These are phyloP conservation scores for Zelonia costaricensis DNA, from an alignment of 208 protist species.

Conservation along the genomic window DNA sequence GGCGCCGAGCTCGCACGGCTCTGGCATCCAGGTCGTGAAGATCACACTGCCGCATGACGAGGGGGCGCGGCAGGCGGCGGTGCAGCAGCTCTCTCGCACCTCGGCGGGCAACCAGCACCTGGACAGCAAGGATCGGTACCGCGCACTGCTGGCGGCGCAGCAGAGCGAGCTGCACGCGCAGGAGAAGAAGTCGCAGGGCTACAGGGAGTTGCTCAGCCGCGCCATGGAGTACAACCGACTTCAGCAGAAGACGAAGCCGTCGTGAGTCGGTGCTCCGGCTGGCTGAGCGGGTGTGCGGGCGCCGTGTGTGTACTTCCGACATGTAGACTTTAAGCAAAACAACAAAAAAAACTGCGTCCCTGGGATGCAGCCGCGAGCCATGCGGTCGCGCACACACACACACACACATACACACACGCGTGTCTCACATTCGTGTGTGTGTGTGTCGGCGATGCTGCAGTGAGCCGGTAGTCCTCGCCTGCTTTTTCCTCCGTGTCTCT, in stretches of 20 bases:
- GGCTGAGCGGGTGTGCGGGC: too few species aligned
- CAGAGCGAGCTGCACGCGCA: constrained; percentile 39
- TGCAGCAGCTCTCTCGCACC: constrained; percentile 60
- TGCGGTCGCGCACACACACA: background rate
- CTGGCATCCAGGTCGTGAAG: constrained; percentile 63
- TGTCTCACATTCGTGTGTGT: too few species aligned
- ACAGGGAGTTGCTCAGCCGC: constrained; percentile 55
- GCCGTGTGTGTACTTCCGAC: too few species aligned
- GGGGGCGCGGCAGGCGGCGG: constrained; percentile 58
- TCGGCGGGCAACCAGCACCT: constrained; percentile 46
- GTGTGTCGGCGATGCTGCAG: too few species aligned
- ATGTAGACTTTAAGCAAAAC: too few species aligned
- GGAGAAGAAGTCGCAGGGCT: constrained; percentile 43
- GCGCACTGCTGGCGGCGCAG: constrained; percentile 46
- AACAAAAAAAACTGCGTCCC: too few species aligned
- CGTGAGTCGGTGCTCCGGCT: background rate
- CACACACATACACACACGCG: background rate
- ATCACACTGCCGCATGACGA: constrained; percentile 58
- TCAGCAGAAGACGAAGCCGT: background rate
- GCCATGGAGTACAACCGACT: constrained; percentile 58
- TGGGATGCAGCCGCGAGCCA: too few species aligned
- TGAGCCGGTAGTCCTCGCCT: too few species aligned
- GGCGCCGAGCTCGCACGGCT: background rate
- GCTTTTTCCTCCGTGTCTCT: too few species aligned
- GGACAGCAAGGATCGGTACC: constrained; percentile 68